Conservation (phyloP, 805 yeast species). For the Pichia scutulata region DNA sequence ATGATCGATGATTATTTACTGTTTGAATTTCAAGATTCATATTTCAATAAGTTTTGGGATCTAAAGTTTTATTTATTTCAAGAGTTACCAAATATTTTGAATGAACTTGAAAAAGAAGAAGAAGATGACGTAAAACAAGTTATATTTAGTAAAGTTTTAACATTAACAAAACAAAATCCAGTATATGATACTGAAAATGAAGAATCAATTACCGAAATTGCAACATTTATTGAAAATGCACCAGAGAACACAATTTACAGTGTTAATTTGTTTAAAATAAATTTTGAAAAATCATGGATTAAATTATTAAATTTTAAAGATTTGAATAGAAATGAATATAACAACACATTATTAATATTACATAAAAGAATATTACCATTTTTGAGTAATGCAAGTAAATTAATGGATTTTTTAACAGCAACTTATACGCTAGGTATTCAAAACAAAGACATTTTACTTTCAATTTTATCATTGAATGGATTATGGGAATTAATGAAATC, state of each 20-base stretch:
- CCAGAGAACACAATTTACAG: slow-evolving; percentile 33
- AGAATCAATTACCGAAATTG: slow-evolving; percentile 21
- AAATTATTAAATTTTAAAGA: slow-evolving; percentile 41
- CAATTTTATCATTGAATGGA: slow-evolving; percentile 76
- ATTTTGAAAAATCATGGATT: slow-evolving; percentile 67
- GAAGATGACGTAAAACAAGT: slow-evolving; percentile 14
- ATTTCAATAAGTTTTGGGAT: slow-evolving; percentile 60
- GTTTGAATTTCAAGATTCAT: slow-evolving; percentile 47
- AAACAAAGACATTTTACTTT: slow-evolving; percentile 25
- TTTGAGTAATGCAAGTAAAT: slow-evolving; percentile 65
- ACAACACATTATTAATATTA: slow-evolving; percentile 56
- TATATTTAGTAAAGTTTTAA: slow-evolving; percentile 34
- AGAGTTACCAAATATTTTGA: slow-evolving; percentile 29
- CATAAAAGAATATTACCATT: slow-evolving; percentile 83
- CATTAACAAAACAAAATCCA: slow-evolving; percentile 28
- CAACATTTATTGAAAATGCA: slow-evolving; percentile 33
- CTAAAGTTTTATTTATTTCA: slow-evolving; percentile 66
- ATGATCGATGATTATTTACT: slow-evolving; percentile 32
- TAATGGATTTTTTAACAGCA: slow-evolving; percentile 92
- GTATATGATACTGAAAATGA: slow-evolving; percentile 29
- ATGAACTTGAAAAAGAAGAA: slow-evolving; percentile 17
- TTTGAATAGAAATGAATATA: slow-evolving; percentile 44
- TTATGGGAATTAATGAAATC: slow-evolving; percentile 76
- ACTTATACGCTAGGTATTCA: slow-evolving; percentile 50
- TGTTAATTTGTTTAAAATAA: slow-evolving; percentile 41